Percentiles rank a stretch among this genome's conserved stretches.
These are phyloP conservation scores for Sugiyamaella valdiviana DNA, from an alignment of 805 yeast genomes.

Conservation along the genomic window DNA sequence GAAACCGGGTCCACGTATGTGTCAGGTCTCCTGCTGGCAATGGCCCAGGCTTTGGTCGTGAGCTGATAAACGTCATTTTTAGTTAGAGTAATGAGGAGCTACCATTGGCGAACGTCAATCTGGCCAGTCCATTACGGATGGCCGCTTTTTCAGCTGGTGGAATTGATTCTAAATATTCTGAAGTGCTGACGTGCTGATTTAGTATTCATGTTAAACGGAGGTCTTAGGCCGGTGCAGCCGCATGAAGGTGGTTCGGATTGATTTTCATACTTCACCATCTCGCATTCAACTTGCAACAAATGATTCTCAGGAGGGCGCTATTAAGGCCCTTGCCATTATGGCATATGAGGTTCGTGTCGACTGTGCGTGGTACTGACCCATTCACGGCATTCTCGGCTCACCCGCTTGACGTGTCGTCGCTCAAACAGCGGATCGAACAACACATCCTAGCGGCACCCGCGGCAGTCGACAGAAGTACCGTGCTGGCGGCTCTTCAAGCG, in stretches of 20 bases:
- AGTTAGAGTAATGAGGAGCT: slow-evolving; percentile 1
- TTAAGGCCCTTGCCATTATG: neutral
- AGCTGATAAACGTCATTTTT: slow-evolving; percentile 19
- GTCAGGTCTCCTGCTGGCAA: slow-evolving; percentile 19
- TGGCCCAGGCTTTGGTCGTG: slow-evolving; percentile 17
- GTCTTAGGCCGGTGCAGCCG: neutral
- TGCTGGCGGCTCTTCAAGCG: slow-evolving; percentile 22
- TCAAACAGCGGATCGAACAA: slow-evolving; percentile 8
- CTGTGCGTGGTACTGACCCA: neutral
- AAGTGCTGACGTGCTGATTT: too few species aligned
- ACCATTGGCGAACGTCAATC: too few species aligned
- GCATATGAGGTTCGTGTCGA: neutral
- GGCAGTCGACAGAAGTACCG: slow-evolving; percentile 1
- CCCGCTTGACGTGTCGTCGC: slow-evolving; percentile 11
- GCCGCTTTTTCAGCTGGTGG: neutral
- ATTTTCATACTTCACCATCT: neutral
- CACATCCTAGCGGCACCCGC: slow-evolving; percentile 6
- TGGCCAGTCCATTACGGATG: too few species aligned
- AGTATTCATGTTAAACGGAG: too few species aligned
- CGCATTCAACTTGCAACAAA: neutral
- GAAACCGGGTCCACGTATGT: slow-evolving; percentile 24
- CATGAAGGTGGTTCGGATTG: neutral
- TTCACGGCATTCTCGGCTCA: slow-evolving; percentile 6
- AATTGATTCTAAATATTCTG: neutral
- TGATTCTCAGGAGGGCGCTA: neutral